These are phyloP conservation scores for Tribonema minus DNA, from an alignment of 108 stramenopile genomes.

Conservation along the genomic window DNA sequence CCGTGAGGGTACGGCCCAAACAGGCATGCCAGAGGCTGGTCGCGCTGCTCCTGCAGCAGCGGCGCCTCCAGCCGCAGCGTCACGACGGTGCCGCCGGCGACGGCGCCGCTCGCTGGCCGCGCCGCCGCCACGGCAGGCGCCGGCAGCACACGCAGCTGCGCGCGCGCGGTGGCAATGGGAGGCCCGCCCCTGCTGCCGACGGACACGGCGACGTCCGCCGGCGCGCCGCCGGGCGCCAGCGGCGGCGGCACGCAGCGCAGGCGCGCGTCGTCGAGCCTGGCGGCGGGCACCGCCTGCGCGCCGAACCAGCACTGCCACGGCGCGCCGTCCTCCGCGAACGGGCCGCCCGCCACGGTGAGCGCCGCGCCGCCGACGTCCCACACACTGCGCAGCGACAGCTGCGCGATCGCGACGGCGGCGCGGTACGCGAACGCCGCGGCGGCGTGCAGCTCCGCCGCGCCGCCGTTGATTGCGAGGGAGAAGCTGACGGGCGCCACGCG, in stretches of 20 bases:
- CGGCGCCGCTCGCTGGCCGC: not conserved
- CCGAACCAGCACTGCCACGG: not conserved
- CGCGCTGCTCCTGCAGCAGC: not conserved
- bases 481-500: not conserved
- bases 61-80: no score
- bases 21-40: slow-evolving; percentile 2
- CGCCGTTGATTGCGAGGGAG: not conserved
- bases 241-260: not conserved
- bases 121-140: not conserved
- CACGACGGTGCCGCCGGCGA: slow-evolving; percentile 4
- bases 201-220: no score
- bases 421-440: not conserved
- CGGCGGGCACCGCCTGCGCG: not conserved
- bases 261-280: not conserved
- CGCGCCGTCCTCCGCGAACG: not conserved
- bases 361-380: not conserved
- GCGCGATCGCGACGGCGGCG: not conserved
- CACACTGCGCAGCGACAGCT: not conserved
- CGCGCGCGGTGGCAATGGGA: no score
- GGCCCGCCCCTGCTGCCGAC: no score
- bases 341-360: not conserved
- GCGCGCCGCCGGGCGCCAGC: no score
- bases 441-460: not conserved
- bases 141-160: no score
- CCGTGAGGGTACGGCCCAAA: no score